These are phyloP conservation scores for Raphidocelis subcapitata DNA, from an alignment of 139 green algal genomes.

Conservation along the genomic window DNA sequence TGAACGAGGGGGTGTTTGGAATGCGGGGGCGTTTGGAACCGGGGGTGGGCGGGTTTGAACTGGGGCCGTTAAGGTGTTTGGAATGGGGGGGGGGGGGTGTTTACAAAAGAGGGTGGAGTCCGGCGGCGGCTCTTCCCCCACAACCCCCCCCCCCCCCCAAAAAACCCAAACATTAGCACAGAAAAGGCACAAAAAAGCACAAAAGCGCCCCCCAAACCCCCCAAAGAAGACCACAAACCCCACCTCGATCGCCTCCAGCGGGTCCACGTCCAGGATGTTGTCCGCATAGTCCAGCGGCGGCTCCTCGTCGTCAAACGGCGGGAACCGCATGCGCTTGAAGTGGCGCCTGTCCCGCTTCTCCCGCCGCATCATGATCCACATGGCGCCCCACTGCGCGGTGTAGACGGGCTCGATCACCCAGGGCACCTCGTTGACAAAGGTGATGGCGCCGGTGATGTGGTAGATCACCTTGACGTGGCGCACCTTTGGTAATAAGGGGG, in stretches of 20 bases:
- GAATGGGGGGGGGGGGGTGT: too few relatives aligned
- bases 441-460: constrained; percentile 99
- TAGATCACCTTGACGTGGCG: constrained; percentile 96
- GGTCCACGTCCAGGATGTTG: constrained; percentile 95
- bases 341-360: constrained; percentile 98
- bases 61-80: too few relatives aligned
- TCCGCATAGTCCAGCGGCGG: constrained; percentile 98
- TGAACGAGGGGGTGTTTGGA: too few relatives aligned
- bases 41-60: too few relatives aligned
- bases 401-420: constrained; percentile 98
- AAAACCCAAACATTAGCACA: too few relatives aligned
- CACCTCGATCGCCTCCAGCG: constrained; percentile 81
- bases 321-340: constrained; percentile 99
- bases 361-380: constrained; percentile 99
- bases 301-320: constrained; percentile 99
- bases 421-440: constrained; percentile 98
- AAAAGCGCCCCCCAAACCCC: too few relatives aligned
- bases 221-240: too few relatives aligned
- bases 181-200: too few relatives aligned
- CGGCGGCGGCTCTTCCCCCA: too few relatives aligned
- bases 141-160: too few relatives aligned
- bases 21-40: too few relatives aligned
- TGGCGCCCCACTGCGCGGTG: constrained; percentile 97
- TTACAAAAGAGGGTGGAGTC: too few relatives aligned
- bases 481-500: constrained; percentile 58